A percentile compares a stretch with the other conserved stretches of the same genome.
phyloP scores from a whole-genome alignment of 176 grass and related monocot genomes.

The Alloteropsis semialata region DNA sequence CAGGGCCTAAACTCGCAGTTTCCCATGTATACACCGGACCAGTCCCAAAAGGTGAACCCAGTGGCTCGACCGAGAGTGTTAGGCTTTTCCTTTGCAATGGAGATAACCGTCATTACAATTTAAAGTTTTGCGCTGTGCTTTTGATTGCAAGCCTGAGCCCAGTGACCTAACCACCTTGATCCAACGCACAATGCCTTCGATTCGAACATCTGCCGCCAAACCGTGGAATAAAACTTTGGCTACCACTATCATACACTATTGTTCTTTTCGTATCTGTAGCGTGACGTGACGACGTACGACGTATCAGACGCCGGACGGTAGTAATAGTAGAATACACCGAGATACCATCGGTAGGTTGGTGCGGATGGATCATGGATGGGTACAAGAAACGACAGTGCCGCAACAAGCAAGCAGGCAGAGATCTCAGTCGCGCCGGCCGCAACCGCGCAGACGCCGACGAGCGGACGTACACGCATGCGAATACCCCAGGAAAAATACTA shows the following conservation, averaged over 20 bases:
- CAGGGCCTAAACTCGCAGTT: too few relatives aligned
- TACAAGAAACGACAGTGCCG: background rate
- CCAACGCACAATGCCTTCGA: too few relatives aligned
- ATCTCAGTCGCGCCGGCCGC: constrained; percentile 10
- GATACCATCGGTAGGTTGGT: background rate
- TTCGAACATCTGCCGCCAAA: background rate
- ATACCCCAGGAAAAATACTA: background rate
- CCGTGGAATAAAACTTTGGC: background rate
- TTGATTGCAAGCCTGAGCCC: too few relatives aligned
- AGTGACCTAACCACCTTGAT: too few relatives aligned
- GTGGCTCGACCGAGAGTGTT: too few relatives aligned
- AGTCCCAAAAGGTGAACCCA: too few relatives aligned
- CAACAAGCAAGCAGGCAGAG: background rate
- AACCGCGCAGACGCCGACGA: background rate
- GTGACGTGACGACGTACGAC: background rate
- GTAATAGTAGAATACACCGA: background rate
- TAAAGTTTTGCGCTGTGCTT: too few relatives aligned
- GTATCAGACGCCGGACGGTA: background rate
- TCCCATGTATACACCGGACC: too few relatives aligned
- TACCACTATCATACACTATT: background rate
- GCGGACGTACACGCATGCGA: background rate
- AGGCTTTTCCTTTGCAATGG: too few relatives aligned
- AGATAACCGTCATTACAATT: too few relatives aligned
- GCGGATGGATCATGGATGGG: background rate
- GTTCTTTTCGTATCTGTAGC: background rate